Percentiles rank a stretch among this genome's conserved stretches.
Evolutionary conservation across 163 green algal genomes (phyloP).

Genomic region (Chlorella variabilis): DNA sequence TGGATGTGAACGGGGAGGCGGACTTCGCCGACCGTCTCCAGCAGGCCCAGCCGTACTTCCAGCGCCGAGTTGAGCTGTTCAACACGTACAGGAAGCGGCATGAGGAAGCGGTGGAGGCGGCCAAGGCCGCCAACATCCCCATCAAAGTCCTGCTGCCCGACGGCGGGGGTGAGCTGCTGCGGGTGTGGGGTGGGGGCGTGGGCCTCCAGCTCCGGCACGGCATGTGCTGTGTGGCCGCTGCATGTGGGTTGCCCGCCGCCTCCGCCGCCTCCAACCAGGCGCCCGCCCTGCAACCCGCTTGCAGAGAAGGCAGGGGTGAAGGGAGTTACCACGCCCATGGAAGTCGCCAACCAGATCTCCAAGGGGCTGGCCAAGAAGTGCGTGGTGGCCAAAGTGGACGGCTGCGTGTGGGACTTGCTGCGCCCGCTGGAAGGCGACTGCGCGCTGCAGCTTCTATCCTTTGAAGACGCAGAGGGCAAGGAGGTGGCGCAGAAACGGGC

Average conservation of each 20-base stretch:
- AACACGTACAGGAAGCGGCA: conserved; percentile 77
- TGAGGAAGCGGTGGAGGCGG: conserved; percentile 65
- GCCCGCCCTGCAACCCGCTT: background rate
- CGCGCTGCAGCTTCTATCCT: conserved; percentile 84
- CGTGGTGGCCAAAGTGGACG: conserved; percentile 81
- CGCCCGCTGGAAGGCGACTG: conserved; percentile 92
- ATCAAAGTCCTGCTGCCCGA: conserved; percentile 78
- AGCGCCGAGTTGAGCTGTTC: conserved; percentile 92
- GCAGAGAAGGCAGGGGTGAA: conserved; percentile 68
- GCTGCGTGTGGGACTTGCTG: conserved; percentile 86
- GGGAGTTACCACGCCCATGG: conserved; percentile 91
- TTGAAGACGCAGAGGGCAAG: conserved; percentile 83
- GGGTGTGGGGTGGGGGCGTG: background rate
- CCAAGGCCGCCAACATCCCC: conserved; percentile 58
- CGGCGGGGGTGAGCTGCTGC: conserved; percentile 8
- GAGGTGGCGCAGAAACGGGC: conserved; percentile 68
- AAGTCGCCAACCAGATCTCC: conserved; percentile 90
- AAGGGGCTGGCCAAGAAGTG: conserved; percentile 92
- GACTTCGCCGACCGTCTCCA: background rate
- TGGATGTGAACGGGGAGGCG: background rate
- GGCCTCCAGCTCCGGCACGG: background rate
- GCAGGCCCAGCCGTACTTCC: conserved; percentile 81
- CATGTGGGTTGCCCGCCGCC: too few species aligned
- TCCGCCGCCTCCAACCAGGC: too few species aligned
- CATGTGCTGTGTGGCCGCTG: background rate